These are phyloP conservation scores for Elsinoe perseae DNA, from an alignment of 2,329 filamentous ascomycete genomes.

Conservation along the genomic window DNA sequence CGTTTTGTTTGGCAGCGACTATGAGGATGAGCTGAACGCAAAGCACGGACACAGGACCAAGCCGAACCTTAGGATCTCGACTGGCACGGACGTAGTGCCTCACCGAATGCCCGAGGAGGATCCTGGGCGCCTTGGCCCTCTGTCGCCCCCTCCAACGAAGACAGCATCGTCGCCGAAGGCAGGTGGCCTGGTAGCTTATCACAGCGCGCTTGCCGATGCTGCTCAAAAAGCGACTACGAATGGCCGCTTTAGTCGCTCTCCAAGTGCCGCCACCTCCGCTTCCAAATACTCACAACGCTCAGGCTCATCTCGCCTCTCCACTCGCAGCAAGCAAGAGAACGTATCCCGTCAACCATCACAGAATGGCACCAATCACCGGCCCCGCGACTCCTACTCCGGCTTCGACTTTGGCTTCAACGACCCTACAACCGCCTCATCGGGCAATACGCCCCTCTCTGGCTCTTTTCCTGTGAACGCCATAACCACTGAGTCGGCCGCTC, in stretches of 20 bases:
- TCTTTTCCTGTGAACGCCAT: conserved; percentile 38
- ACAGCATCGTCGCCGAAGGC: neutral
- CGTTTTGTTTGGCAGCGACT: conserved; percentile 26
- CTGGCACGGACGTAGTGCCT: neutral
- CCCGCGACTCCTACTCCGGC: conserved; percentile 22
- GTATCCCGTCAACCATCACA: neutral
- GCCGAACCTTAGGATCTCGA: conserved; percentile 8
- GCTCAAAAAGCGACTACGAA: conserved; percentile 67
- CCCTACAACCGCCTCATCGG: conserved; percentile 29
- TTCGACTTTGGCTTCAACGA: conserved; percentile 37
- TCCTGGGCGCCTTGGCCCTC: neutral
- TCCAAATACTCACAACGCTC: conserved; percentile 20
- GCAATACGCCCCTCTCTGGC: conserved; percentile 19
- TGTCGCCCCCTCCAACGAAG: neutral
- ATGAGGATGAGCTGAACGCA: conserved; percentile 8
- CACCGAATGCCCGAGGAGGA: neutral
- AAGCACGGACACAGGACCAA: conserved; percentile 5
- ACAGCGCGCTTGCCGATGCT: conserved; percentile 75
- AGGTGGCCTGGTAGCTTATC: conserved; percentile 58
- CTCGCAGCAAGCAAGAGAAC: conserved; percentile 16
- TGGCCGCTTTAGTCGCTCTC: conserved; percentile 63
- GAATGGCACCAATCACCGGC: neutral
- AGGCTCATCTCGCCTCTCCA: conserved; percentile 18
- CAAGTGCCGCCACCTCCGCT: conserved; percentile 35
- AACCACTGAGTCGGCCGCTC: conserved; percentile 50